Percentiles rank a stretch among this genome's conserved stretches.
Conservation (phyloP, 2,329 filamentous ascomycete species). For the Cercospora zeina region DNA sequence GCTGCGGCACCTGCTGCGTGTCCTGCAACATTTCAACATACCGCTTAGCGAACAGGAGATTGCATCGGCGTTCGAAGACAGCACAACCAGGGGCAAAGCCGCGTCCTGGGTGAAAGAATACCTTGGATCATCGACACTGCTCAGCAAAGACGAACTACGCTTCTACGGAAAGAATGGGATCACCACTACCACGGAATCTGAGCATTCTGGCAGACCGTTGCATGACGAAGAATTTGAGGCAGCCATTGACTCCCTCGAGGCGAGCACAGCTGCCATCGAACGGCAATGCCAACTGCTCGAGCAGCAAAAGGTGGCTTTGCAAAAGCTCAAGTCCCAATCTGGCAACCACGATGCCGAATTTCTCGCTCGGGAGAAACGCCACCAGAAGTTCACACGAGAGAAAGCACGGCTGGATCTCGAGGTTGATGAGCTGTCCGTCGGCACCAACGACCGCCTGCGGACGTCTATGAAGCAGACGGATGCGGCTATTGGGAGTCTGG, state of each 20-base stretch:
- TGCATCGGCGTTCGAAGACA: conserved; percentile 50
- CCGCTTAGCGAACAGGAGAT: conserved; percentile 50
- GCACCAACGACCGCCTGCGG: conserved; percentile 39
- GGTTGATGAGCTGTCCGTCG: conserved; percentile 37
- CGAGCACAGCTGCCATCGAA: conserved; percentile 64
- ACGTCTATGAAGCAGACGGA: conserved; percentile 53
- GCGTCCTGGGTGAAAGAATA: conserved; percentile 52
- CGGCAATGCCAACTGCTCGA: conserved; percentile 63
- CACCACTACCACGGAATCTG: background rate
- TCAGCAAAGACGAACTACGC: conserved; percentile 53
- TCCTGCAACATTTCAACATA: conserved; percentile 49
- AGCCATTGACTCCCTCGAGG: conserved; percentile 64
- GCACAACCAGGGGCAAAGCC: conserved; percentile 45
- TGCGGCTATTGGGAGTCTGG: conserved; percentile 49
- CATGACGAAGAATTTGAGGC: conserved; percentile 60
- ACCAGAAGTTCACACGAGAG: conserved; percentile 40
- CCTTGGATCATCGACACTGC: conserved; percentile 48
- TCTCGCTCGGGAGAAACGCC: conserved; percentile 18
- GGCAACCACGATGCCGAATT: conserved; percentile 1
- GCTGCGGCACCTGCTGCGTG: conserved; percentile 47
- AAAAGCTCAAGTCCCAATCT: conserved; percentile 53
- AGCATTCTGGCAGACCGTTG: conserved; percentile 48
- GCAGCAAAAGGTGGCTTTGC: conserved; percentile 62
- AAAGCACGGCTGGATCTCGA: conserved; percentile 47
- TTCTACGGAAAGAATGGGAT: conserved; percentile 42